Evolutionary conservation across 1,284 basidiomycete genomes (phyloP), one percentile per base, ranked within the genome.

Genomic region (Sphagnurus paluster): DNA sequence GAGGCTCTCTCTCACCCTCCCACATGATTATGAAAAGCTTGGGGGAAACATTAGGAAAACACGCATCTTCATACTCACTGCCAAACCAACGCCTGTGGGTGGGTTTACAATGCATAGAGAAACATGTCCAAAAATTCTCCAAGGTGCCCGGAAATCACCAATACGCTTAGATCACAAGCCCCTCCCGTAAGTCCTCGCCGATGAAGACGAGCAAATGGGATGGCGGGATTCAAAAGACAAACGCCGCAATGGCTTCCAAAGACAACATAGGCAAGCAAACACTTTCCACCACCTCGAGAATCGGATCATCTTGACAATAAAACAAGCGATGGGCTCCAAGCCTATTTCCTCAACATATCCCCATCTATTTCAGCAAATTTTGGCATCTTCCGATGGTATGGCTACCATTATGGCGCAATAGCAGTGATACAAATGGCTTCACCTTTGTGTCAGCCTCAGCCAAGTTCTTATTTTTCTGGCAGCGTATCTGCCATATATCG

Each of bases 121-220:
- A 32, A 13, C 13, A 29, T 13, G n/a, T 42, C 39, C 39, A n/a
- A 41, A 41, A 19, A 41, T 6, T 16, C 21, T 38, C 37, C 11
- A 39, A 13, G 13, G 4, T 14, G 7, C 13, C 39, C 35, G 42
- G 26, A 37, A 38, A 28, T 38, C 28, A 44, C 29, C 32, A 16
- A 10, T 14, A 38, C 42, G 26, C 16, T 32, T 30, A 37, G 34
- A 25, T 32, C n/a, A 4, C 20, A 21, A 21, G 42, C 46, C 46
- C 46, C 46, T 48, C 46, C 17, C 46, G 14, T 43, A 48, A 48
- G 46, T 48, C 46, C 46, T 29, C 30, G 23, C 23, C 37, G 37
- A 43, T 32, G 33, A 37, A 16, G 34, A 34, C n/a, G 6, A 21
- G 21, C 29, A 29, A 33, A 14, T 32, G 37, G 42, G 25, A 21